Evolutionary conservation across 2,329 filamentous ascomycete genomes (phyloP).

Genomic region (Apiospora koreana): DNA sequence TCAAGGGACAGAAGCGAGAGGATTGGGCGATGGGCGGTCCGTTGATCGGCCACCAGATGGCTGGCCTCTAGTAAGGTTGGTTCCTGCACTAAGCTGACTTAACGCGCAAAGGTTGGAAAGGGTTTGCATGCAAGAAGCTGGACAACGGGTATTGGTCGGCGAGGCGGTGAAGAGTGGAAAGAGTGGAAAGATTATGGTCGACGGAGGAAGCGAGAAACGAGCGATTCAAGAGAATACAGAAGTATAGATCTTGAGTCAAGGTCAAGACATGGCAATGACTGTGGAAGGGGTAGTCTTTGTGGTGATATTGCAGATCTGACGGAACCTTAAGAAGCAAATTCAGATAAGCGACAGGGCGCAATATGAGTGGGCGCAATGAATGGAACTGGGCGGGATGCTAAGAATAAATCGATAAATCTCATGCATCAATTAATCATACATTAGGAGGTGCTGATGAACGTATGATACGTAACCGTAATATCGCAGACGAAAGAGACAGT

Average conservation of each 20-base stretch:
- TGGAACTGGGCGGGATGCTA: neutral
- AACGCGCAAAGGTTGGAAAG: neutral
- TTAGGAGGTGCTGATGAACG: too few relatives aligned
- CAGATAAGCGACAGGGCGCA: neutral
- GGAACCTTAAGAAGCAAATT: neutral
- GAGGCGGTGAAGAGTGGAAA: neutral
- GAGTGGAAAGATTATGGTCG: neutral
- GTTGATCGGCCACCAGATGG: neutral
- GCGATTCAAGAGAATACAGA: neutral
- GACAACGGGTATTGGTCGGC: neutral
- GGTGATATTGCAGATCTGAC: neutral
- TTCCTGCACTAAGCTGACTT: neutral
- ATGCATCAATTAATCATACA: neutral
- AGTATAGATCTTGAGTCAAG: constrained; percentile 7
- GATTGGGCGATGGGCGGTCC: neutral
- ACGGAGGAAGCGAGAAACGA: neutral
- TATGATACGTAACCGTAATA: neutral
- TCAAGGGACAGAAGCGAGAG: neutral
- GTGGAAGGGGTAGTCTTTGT: neutral
- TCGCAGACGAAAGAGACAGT: too few relatives aligned
- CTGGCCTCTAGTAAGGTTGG: neutral
- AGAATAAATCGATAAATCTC: neutral
- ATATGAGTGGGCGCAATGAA: neutral
- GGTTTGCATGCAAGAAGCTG: neutral
- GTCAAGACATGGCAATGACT: neutral